Base-by-base conservation (phyloP, 1,139 yeast species). In the Taiozyma sp. region DNA sequence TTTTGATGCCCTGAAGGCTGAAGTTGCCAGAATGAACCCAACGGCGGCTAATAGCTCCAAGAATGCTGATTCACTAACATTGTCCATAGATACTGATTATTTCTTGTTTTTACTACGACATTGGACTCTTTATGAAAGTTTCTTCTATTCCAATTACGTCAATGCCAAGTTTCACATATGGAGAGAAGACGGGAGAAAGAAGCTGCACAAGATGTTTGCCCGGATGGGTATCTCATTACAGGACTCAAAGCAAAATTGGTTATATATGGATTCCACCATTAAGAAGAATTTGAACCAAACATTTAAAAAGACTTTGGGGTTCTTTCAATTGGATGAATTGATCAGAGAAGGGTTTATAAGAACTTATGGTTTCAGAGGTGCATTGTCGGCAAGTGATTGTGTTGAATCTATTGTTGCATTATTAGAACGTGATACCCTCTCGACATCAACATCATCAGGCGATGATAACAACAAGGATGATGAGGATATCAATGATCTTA, bases 181-280 rank as follows among this genome's bases (percentile, higher is more conserved):
- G 93, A 86, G 95, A 24, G 97, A 88, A 62, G 95, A 88, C 52
- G 99, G 99, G 4, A 80, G 85, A 59, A 89, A 88, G 65, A 79
- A 84, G 58, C 72, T 95, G 47, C 96, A 91, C 65, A 90, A 90
- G 61, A 76, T 95, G 77, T 87, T 95, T 70, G 99, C 99, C 3
- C 82, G 87, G 59, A 93, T 95, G 97, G 99, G 99, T 8, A 86
- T 95, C 6, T 85, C 97, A 0, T 71, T 95, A 47, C 87, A 83
- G 4, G 85, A 87, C 26, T 95, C 98, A 1, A 87, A 85, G 61
- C 97, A 95, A 67, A 83, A 85, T 55, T 95, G 98, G 97, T 76
- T 86, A 35, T 95, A 93, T 66, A 83, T 91, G 84, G 95, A 90
- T 63, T 79, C 88, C 46, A 76, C 79, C 16, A 75, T 93, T 46